phyloP scores from a whole-genome alignment of 805 yeast species.

The Cyberlindnera samutprakarnensis region DNA sequence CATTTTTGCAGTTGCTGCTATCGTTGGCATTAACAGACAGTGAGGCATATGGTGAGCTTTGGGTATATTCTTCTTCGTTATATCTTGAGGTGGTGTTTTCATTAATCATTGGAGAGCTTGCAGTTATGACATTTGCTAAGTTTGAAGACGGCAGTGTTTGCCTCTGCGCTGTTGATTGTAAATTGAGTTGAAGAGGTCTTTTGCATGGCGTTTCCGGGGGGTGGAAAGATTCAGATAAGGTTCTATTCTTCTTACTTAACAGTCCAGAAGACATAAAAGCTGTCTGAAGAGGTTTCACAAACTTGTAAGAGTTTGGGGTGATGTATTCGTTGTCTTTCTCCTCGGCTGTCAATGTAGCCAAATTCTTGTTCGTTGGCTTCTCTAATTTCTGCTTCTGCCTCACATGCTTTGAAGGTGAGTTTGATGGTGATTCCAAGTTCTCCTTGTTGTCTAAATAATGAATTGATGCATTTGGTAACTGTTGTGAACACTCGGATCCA shows the following conservation, averaged over 20 bases:
- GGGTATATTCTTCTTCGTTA: constrained; percentile 11
- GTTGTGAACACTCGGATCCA: constrained; percentile 14
- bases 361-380: constrained; percentile 6
- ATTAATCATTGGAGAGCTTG: constrained; percentile 23
- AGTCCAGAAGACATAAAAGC: constrained; percentile 76
- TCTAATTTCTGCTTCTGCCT: constrained; percentile 21
- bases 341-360: constrained; percentile 4
- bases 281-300: constrained; percentile 78
- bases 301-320: constrained; percentile 54
- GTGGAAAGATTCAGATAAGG: constrained; percentile 25
- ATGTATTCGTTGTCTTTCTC: constrained; percentile 21
- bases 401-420: constrained; percentile 27
- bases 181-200: constrained; percentile 25
- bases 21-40: too few species aligned
- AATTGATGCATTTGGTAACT: constrained; percentile 22
- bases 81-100: constrained; percentile 20
- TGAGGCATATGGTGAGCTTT: constrained; percentile 7
- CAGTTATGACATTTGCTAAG: constrained; percentile 23
- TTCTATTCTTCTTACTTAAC: constrained; percentile 49
- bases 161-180: constrained; percentile 11
- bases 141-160: constrained; percentile 19
- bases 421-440: constrained; percentile 18
- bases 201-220: constrained; percentile 67
- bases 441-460: constrained; percentile 12
- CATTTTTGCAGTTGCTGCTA: constrained; percentile 16